These are phyloP conservation scores for Leccinum uliginosum DNA, from an alignment of 768 basidiomycete species.

Conservation along the genomic window DNA sequence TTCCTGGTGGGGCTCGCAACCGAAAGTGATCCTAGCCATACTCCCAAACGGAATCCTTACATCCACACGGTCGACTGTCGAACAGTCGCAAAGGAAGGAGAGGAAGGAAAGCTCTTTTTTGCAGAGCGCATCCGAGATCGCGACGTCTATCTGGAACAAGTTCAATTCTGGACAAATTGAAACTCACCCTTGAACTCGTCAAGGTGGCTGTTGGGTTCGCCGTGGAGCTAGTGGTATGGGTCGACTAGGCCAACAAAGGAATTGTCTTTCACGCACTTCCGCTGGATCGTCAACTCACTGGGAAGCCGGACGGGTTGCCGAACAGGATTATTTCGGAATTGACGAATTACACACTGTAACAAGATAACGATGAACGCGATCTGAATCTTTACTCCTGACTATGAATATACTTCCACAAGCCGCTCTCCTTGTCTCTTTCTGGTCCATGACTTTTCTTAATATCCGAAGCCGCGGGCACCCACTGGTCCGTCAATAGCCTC, in stretches of 20 bases:
- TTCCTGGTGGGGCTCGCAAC: slow-evolving; percentile 39
- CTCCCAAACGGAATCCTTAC: slow-evolving; percentile 39
- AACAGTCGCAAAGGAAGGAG: slow-evolving; percentile 27
- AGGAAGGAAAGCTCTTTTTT: slow-evolving; percentile 42
- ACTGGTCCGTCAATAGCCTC: slow-evolving; percentile 19
- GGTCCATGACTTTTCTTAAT: slow-evolving; percentile 1
- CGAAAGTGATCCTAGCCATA: slow-evolving; percentile 38
- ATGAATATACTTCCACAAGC: background rate
- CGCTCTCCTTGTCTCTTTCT: background rate
- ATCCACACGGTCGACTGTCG: slow-evolving; percentile 32
- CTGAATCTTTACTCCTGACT: background rate
- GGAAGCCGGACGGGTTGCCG: background rate
- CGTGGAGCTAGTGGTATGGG: slow-evolving; percentile 40
- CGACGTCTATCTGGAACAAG: background rate
- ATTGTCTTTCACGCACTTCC: background rate
- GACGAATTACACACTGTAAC: background rate
- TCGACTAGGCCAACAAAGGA: background rate
- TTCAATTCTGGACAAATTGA: background rate
- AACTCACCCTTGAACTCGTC: slow-evolving; percentile 55
- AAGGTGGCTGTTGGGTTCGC: slow-evolving; percentile 56
- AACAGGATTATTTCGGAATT: background rate
- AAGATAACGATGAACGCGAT: background rate
- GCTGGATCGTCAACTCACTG: background rate
- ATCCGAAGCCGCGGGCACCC: slow-evolving; percentile 4
- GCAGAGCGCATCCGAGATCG: slow-evolving; percentile 18